These are phyloP conservation scores for Erythrophleum ivorense DNA, from an alignment of 331 rosid species.

Conservation along the genomic window DNA sequence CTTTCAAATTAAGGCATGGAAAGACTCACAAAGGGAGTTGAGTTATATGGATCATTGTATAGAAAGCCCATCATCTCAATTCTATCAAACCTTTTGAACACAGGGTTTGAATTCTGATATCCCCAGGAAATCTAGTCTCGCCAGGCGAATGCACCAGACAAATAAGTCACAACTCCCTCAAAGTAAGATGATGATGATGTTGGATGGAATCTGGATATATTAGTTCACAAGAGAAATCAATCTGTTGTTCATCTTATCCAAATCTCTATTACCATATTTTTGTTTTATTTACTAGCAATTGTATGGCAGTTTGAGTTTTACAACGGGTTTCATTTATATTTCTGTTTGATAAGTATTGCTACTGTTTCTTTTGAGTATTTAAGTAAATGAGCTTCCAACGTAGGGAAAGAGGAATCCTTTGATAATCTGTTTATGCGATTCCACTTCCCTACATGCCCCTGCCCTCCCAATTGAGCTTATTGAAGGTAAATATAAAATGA, in stretches of 20 bases:
- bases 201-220: not conserved
- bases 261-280: not conserved
- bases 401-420: not conserved
- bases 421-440: not conserved
- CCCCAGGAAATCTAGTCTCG: not conserved
- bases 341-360: not conserved
- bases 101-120: not conserved
- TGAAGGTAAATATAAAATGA: no score
- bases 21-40: not conserved
- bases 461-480: no score
- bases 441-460: no score
- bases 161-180: not conserved
- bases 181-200: not conserved
- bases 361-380: not conserved
- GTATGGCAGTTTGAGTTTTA: not conserved
- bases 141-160: no score
- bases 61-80: not conserved
- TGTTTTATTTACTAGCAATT: not conserved
- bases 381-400: not conserved
- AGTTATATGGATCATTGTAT: not conserved
- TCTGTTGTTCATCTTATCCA: not conserved
- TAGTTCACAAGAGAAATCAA: not conserved
- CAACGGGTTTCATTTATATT: not conserved
- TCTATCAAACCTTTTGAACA: not conserved
- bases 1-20: not conserved